Evolutionary conservation across 805 yeast genomes (phyloP).

Genomic region (Starmerella vitae): DNA sequence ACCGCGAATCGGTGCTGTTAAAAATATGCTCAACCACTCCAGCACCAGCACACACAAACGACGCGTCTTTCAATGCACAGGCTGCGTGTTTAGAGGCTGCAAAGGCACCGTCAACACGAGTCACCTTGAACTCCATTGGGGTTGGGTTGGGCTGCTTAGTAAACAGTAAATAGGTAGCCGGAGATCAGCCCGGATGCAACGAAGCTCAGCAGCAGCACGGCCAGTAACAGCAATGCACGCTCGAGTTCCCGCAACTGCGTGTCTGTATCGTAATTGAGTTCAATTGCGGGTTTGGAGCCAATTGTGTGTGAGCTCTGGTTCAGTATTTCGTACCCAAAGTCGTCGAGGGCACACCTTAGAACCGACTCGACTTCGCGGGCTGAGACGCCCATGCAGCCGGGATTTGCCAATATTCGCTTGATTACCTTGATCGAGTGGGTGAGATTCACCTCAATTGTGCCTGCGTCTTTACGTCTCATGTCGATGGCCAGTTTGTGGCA

Average conservation of each 20-base stretch:
- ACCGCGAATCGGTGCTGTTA: no score
- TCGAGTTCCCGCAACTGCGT: constrained; percentile 4
- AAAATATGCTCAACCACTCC: no score
- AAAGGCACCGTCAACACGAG: background rate
- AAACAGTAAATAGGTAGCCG: constrained; percentile 11
- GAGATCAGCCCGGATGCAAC: constrained; percentile 18
- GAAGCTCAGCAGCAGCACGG: constrained; percentile 13
- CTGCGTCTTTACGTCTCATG: background rate
- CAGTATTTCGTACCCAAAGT: background rate
- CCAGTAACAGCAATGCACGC: constrained; percentile 13
- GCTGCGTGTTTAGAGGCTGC: background rate
- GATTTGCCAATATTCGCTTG: constrained; percentile 7
- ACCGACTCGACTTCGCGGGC: constrained; percentile 5
- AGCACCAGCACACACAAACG: no score
- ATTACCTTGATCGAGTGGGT: background rate
- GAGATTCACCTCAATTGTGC: constrained; percentile 2
- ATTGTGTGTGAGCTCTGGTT: background rate
- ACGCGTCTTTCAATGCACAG: background rate
- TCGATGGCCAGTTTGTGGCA: constrained; percentile 8
- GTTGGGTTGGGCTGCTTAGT: no score
- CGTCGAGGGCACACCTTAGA: constrained; percentile 6
- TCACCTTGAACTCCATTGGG: constrained; percentile 9
- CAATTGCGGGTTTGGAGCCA: background rate
- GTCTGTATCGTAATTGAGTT: background rate
- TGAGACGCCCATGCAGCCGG: constrained; percentile 3